Evolutionary conservation across 306 rosid species (phyloP), one percentile per base, ranked within the genome.

Genomic region (Cicer chorassanicum): DNA sequence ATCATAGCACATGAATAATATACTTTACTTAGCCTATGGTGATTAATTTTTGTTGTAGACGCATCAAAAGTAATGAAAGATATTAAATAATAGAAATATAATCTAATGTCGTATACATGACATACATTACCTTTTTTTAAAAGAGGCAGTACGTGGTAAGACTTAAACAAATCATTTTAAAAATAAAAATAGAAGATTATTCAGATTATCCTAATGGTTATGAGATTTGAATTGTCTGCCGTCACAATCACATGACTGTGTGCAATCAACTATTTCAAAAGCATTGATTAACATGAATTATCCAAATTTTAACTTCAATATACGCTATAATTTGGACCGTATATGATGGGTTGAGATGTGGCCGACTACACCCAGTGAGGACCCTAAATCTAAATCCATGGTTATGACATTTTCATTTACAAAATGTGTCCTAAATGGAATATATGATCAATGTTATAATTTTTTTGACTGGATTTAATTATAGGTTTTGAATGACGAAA

Each of bases 401-500:
- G 29, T 40, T 8, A 63, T 8, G 48, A 12, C 69, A 40, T 40
- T 41, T 65, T 41, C n/a, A 16, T 21, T 67, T 44, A 24, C 41
- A 44, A 6, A 44, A 66, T 6, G 34, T 24, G 34, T 24, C 34
- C 34, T 24, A 24, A 24, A 24, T 24, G 2, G 34, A 46, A 0
- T 9, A 0, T 50, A 15, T 44, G 62, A 9, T 73, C 0, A 1
- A 29, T 68, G 29, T 44, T 16, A 51, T 4, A 8, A 53, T 16
- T 16, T 15, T 2, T 1, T 15, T 7, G 7, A 7, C 5, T 54
- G 10, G 13, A 15, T 51, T 29, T 6, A 9, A 29, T 53, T 8
- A 13, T 84, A 93, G 97, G 98, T 93, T 29, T 63, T 93, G 1
- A 93, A 89, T 44, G 94, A 88, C 7, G 98, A 93, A 82, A 82